Evolutionary conservation across 1,284 basidiomycete species (phyloP), one percentile per base, ranked within the genome.

Genomic region (Heterobasidion occidentale): DNA sequence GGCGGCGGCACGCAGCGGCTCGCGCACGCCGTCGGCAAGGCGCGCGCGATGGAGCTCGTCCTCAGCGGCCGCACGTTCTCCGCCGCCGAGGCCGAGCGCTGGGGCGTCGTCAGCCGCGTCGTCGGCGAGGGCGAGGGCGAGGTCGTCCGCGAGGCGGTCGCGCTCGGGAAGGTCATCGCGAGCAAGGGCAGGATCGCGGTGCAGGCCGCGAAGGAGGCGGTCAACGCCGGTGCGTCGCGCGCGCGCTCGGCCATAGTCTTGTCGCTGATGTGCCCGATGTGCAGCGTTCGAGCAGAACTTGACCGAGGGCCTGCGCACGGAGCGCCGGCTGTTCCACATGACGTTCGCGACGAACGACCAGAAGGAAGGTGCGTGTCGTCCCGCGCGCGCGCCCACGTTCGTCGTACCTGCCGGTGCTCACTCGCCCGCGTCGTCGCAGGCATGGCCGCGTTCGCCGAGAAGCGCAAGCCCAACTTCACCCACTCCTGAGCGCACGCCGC

Each of bases 381-480:
- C 38, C 3, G 2, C 38, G 7, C n/a, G 27, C 38, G 9, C 38
- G 9, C 38, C 3, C 9, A 2, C 9, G 7, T 42, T 9, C 46
- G 27, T 33, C 42, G 27, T 27, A 4, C 54, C 54, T 1, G 46
- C 9, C 11, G 35, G 11, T 56, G 12, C 36, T 48, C 35, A 48
- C 50, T 46, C 55, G 38, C 47, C 59, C 42, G 59, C 48, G 36
- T 51, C 44, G 51, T 1, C 54, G 14, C 60, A 90, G 93, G 95
- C 33, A 98, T 98, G 96, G 70, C 78, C 44, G 96, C 95, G n/a
- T 98, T 99, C 68, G 86, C 87, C n/a, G 93, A 98, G 73, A 99
- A 98, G 81, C 83, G 96, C 68, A 92, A 92, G 74, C 75, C 94
- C n/a, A 80, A 81, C 49, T 98, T 92, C 73, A 83, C 81, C 54